These are phyloP conservation scores for Pythium sp. DNA, from an alignment of 352 stramenopile genomes.

Conservation along the genomic window DNA sequence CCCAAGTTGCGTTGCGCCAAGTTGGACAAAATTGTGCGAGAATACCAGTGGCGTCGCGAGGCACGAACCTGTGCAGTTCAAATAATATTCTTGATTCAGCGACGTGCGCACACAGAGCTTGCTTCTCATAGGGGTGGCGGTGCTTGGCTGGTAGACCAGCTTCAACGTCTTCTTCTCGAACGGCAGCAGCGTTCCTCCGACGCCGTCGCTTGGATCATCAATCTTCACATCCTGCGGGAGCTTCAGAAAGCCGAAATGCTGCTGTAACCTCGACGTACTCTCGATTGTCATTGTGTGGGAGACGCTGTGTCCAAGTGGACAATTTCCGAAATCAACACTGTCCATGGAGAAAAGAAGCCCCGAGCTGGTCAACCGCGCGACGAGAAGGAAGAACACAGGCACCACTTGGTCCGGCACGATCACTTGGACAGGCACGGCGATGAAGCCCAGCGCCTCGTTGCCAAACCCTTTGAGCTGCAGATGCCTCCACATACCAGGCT, in stretches of 20 bases:
- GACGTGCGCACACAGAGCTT: slow-evolving; percentile 34
- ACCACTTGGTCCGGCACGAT: slow-evolving; percentile 60
- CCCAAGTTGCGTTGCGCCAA: slow-evolving; percentile 36
- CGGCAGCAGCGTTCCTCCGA: slow-evolving; percentile 31
- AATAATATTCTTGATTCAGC: slow-evolving; percentile 32
- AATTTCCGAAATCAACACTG: slow-evolving; percentile 33
- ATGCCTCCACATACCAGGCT: slow-evolving; percentile 38
- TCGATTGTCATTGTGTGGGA: slow-evolving; percentile 27
- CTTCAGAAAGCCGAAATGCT: slow-evolving; percentile 29
- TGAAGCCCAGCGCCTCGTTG: slow-evolving; percentile 27
- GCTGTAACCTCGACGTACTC: slow-evolving; percentile 30
- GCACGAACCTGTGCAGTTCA: slow-evolving; percentile 31
- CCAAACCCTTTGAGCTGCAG: slow-evolving; percentile 48
- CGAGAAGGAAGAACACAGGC: slow-evolving; percentile 37
- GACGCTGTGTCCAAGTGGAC: slow-evolving; percentile 38
- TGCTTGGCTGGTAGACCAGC: slow-evolving; percentile 32
- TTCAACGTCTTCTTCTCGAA: slow-evolving; percentile 24
- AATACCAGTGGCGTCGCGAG: slow-evolving; percentile 29
- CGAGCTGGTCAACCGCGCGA: slow-evolving; percentile 28
- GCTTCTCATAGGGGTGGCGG: neutral
- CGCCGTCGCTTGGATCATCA: slow-evolving; percentile 24
- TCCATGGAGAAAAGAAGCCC: slow-evolving; percentile 16
- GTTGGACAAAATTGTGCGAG: slow-evolving; percentile 30
- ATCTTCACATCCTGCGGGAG: slow-evolving; percentile 28
- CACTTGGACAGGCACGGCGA: slow-evolving; percentile 48